Base-by-base conservation (phyloP, 2,329 filamentous ascomycete species). In the Neofusicoccum laricinum region DNA sequence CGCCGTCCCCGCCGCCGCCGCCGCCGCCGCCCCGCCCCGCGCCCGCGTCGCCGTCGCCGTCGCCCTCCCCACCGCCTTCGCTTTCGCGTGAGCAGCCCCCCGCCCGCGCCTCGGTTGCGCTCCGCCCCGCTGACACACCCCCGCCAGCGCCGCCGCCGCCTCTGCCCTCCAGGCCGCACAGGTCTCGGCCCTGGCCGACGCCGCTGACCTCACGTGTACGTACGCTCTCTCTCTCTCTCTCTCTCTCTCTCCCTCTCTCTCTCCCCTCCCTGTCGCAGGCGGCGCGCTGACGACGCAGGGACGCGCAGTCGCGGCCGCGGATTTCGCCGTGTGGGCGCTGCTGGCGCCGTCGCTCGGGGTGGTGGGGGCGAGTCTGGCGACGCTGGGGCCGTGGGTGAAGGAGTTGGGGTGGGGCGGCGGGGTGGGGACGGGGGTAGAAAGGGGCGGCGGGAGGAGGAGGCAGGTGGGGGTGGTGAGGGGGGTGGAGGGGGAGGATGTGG, bases 121-220 rank as follows among this genome's bases (percentile, higher is more conserved):
- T n/a, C n/a, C n/a, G n/a, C 17, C 32, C 4, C 25, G 12, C 38
- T 30, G 7, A 36, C 38, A 34, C 3, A n/a, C n/a, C n/a, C n/a
- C n/a, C n/a, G n/a, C 11, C 43, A 64, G 51, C 25, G n/a, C 45
- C 34, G 6, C 53, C 19, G 4, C 8, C 50, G 43, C 34, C 30
- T 64, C 41, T 8, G 43, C 51, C 8, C 36, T 49, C 25, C 40
- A 48, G 10, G 21, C 21, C 19, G 2, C 34, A 7, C 43, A 40
- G 15, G 21, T 50, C 12, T 32, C 62, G 0, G 2, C 38, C 10
- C 41, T 64, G 32, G 4, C 4, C n/a, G 7, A 64, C 30, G 14
- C 19, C 30, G 50, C 32, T 3, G 61, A 64, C 50, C 30, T 64
- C 2, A 64, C 50, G 11, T 63, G 50, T 55, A 40, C 17, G 50